Conservation (phyloP, 2,329 filamentous ascomycete genomes). For the Penicillium italicum region DNA sequence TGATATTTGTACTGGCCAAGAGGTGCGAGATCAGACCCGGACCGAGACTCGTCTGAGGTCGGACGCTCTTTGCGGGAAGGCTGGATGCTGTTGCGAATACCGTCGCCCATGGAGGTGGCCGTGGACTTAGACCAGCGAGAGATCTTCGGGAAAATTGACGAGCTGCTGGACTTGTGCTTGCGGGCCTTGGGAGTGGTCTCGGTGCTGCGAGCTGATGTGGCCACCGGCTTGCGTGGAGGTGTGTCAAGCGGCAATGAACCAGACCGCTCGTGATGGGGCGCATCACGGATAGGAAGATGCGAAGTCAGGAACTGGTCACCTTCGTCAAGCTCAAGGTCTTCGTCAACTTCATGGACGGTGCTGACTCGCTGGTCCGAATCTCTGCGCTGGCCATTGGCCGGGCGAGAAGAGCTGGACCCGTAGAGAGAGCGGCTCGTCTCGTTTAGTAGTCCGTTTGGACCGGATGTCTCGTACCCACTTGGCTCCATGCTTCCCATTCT, state of each 20-base stretch:
- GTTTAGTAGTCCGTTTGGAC: conserved; percentile 70
- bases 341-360: conserved; percentile 79
- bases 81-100: conserved; percentile 63
- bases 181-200: conserved; percentile 76
- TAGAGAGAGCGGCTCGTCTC: conserved; percentile 67
- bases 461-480: conserved; percentile 81
- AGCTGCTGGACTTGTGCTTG: conserved; percentile 84
- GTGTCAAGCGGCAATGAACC: conserved; percentile 46
- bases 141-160: conserved; percentile 83
- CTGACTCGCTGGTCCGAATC: conserved; percentile 77
- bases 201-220: conserved; percentile 56
- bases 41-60: conserved; percentile 65
- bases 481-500: conserved; percentile 57
- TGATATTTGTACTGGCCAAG: conserved; percentile 57
- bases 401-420: conserved; percentile 56
- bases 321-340: conserved; percentile 56
- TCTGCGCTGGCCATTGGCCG: conserved; percentile 46
- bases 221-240: conserved; percentile 43
- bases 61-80: conserved; percentile 57
- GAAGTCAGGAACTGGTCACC: conserved; percentile 51
- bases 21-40: conserved; percentile 67
- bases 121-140: conserved; percentile 98
- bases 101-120: conserved; percentile 76
- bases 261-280: conserved; percentile 37
- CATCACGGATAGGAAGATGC: conserved; percentile 58